These are phyloP conservation scores for Selenicereus undatus DNA, from an alignment of 148 eudicot species.

Conservation along the genomic window DNA sequence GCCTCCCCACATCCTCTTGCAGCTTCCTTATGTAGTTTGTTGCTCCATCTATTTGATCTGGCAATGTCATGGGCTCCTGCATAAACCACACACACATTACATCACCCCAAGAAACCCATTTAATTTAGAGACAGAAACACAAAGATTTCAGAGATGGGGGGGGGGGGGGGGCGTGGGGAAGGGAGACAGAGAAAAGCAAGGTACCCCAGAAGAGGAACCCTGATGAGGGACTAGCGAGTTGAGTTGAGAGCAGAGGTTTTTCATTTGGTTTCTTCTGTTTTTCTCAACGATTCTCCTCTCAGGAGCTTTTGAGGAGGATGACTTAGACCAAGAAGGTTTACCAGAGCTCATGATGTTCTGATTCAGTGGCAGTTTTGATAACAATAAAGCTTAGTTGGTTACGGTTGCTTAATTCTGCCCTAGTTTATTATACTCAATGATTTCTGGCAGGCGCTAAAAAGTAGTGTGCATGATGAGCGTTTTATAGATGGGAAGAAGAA, in stretches of 20 bases:
- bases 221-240: conserved; percentile 39
- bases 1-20: conserved; percentile 41
- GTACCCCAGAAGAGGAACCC: conserved; percentile 24
- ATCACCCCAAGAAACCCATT: neutral
- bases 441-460: no score
- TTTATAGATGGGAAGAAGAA: neutral
- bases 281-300: conserved; percentile 46
- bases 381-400: neutral
- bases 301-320: conserved; percentile 24
- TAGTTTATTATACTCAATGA: neutral
- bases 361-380: neutral
- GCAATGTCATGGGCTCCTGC: conserved; percentile 43
- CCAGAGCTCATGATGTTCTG: conserved; percentile 1
- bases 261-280: conserved; percentile 50
- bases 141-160: no score
- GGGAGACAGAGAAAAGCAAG: neutral
- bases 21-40: conserved; percentile 59
- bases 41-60: conserved; percentile 67
- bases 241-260: conserved; percentile 44
- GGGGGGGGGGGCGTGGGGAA: neutral
- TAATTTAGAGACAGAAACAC: neutral
- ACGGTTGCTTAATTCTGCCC: neutral
- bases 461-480: neutral
- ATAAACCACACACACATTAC: neutral
- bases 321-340: neutral